Conservation (phyloP, 768 basidiomycete genomes). For the Podaxis rugospora region DNA sequence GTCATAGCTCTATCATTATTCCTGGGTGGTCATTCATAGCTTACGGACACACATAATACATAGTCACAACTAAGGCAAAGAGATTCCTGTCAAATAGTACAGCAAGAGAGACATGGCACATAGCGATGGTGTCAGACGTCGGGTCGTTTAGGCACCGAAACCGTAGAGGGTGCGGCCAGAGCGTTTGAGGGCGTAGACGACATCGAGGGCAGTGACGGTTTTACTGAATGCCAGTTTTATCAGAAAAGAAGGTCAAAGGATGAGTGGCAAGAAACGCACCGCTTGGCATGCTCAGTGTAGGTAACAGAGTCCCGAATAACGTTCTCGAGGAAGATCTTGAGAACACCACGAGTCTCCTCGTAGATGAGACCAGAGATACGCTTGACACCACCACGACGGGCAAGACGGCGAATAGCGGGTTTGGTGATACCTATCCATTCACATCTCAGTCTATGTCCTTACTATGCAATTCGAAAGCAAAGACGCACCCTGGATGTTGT, state of each 20-base stretch:
- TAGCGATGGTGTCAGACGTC: neutral
- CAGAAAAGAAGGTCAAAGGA: neutral
- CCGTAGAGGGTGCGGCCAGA: slow-evolving; percentile 79
- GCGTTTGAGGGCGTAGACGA: slow-evolving; percentile 71
- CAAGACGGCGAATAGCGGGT: slow-evolving; percentile 75
- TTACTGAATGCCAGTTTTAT: slow-evolving; percentile 35
- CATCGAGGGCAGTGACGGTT: slow-evolving; percentile 86
- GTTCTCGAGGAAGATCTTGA: slow-evolving; percentile 68
- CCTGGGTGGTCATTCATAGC: neutral
- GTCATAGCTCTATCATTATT: neutral
- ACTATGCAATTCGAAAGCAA: neutral
- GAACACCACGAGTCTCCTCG: slow-evolving; percentile 79
- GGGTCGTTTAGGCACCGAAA: slow-evolving; percentile 58
- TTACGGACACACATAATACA: slow-evolving; percentile 9
- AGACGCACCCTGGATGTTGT: slow-evolving; percentile 71
- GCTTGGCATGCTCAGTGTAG: slow-evolving; percentile 92
- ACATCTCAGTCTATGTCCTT: neutral
- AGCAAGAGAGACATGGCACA: neutral
- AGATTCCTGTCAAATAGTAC: neutral
- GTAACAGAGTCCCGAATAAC: slow-evolving; percentile 90
- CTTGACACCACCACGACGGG: slow-evolving; percentile 83
- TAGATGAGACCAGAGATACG: slow-evolving; percentile 74
- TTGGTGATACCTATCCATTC: slow-evolving; percentile 36
- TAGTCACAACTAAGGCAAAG: neutral
- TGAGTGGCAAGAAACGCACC: slow-evolving; percentile 29